Evolutionary conservation across 1,139 yeast genomes (phyloP).

Genomic region (Pneumocystis sp.): DNA sequence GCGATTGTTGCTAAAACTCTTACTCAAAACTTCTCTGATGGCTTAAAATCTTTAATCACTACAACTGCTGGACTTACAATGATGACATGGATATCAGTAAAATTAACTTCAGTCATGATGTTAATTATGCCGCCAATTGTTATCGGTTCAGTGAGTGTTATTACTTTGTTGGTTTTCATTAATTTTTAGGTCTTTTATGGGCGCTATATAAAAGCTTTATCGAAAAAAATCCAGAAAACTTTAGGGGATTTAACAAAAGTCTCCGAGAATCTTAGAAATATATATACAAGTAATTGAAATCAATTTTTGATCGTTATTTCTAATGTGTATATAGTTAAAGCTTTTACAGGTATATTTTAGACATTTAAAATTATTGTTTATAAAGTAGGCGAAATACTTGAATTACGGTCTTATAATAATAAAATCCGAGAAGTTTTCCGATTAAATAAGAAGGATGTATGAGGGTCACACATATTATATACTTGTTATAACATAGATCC

Average conservation of each 20-base stretch:
- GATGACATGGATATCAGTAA: slow-evolving; percentile 80
- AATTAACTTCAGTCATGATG: slow-evolving; percentile 60
- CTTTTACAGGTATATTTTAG: slow-evolving; percentile 16
- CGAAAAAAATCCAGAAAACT: slow-evolving; percentile 68
- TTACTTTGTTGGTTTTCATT: slow-evolving; percentile 42
- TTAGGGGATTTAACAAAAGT: slow-evolving; percentile 78
- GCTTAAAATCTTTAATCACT: slow-evolving; percentile 62
- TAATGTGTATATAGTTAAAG: not conserved
- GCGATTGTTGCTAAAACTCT: slow-evolving; percentile 76
- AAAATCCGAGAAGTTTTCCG: slow-evolving; percentile 61
- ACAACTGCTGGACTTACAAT: slow-evolving; percentile 70
- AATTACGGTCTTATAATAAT: slow-evolving; percentile 42
- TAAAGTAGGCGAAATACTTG: slow-evolving; percentile 47
- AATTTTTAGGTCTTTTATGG: slow-evolving; percentile 43
- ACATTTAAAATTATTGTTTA: slow-evolving; percentile 78
- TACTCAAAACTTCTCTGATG: slow-evolving; percentile 84
- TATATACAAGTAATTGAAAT: slow-evolving; percentile 19
- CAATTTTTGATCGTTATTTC: not conserved
- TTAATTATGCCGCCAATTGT: slow-evolving; percentile 64
- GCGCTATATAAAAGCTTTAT: slow-evolving; percentile 55
- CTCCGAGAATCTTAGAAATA: slow-evolving; percentile 77
- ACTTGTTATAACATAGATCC: not conserved
- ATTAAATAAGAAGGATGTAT: slow-evolving; percentile 68
- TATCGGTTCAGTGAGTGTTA: slow-evolving; percentile 8
- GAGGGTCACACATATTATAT: slow-evolving; percentile 38